Base-by-base conservation (phyloP, 1,139 yeast species). In the Blastobotrys petasosporus region DNA sequence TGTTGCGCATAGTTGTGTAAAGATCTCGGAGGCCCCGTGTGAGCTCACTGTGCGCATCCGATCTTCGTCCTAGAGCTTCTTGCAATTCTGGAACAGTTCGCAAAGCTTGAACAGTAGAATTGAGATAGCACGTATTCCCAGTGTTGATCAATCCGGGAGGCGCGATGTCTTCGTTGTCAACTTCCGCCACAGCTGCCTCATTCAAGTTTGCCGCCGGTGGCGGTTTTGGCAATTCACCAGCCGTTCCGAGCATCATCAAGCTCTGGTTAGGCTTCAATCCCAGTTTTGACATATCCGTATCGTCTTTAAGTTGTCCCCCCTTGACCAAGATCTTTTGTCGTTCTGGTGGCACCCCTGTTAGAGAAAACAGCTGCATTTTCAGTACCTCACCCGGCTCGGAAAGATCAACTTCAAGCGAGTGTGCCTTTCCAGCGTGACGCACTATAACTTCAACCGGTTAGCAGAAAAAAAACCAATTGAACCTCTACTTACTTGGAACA, bases 91-190 rank as follows among this genome's bases (percentile, higher is more conserved):
- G 77, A 43, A 87, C 76, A 45, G 79, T 76, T 55, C 76, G 79
- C 53, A 92, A 67, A 0, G 90, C 81, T 65, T 92, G 98, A 53
- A 92, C 69, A 2, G 96, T 80, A 1, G 97, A 82, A 64, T 92
- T 92, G 66, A 92, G 75, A 66, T 92, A 92, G 66, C 98, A 94
- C 1, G 98, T 92, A 62, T 94, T 92, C 17, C 98, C 98, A 62
- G 88, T 70, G 62, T 92, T 92, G 48, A 77, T 75, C 51, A 92
- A 73, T 0, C 99, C 99, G 34, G 85, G 75, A 2, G 98, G 98
- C 4, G 65, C 70, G 42, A 64, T 68, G 65, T 64, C 70, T 68
- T 53, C 64, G 65, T 62, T 73, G 65, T 57, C 74, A 76, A 81
- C 66, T 59, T 86, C 96, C 63, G 86, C 95, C 45, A 82, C 65